Base-by-base conservation (phyloP, 345 rosid genomes). In the Salix brachista region DNA sequence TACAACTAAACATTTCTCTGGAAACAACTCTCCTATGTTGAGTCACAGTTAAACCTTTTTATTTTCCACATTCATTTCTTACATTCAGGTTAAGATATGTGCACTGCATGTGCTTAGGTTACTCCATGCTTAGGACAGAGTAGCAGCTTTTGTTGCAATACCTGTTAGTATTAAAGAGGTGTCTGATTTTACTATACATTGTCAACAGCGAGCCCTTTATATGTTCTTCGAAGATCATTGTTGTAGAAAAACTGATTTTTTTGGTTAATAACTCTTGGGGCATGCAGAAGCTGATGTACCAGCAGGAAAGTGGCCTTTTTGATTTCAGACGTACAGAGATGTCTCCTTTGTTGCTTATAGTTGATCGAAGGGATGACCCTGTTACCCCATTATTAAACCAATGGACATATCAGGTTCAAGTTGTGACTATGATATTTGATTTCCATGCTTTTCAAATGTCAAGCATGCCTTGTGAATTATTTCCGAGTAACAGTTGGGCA, bases 321-420 rank as follows among this genome's bases (percentile, higher is more conserved):
- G 97, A 93, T 85, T 96, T 96, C 84, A 91, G 99, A 83, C 88
- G 97, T 41, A 90, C 86, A n/a, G 99, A 93, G 85, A 77, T 91
- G 70, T 89, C 99, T 79, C 97, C 99, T 16, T 76, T 93, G 78
- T 81, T 96, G 77, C 90, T 92, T 76, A 82, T 96, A 72, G 61
- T 96, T 83, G 99, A 96, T 86, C 86, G 98, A 87, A 93, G 99
- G 80, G 98, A 96, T 81, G 98, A 96, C 78, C 98, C 95, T 4
- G 97, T 92, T 80, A 91, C 99, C 66, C 98, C 99, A 54, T 84
- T 96, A 83, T 87, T 92, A 76, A 96, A 96, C 78, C 99, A 91
- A 84, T 96, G 99, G 99, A 96, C 98, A 76, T 96, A 96, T 86
- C 97, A 93, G 97, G 97, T 91, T 81, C 69, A 69, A 44, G 62